phyloP scores from a whole-genome alignment of 768 basidiomycete genomes.

The Hebeloma cylindrosporum region DNA sequence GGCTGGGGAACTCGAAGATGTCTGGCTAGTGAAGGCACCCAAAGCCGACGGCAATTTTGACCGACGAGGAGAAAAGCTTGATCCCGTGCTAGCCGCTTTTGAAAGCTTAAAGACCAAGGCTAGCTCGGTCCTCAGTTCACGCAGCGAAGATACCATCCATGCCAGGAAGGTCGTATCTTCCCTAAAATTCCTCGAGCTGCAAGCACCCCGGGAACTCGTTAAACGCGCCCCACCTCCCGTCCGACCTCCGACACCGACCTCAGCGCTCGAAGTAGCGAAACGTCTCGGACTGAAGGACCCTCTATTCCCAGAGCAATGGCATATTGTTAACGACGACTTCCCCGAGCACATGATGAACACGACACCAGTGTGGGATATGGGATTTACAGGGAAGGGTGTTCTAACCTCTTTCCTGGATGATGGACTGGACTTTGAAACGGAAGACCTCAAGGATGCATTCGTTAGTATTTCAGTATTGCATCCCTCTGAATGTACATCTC shows the following conservation, averaged over 20 bases:
- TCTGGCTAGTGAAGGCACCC: conserved; percentile 77
- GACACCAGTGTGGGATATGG: conserved; percentile 85
- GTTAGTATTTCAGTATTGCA: conserved; percentile 48
- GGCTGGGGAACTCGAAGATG: conserved; percentile 74
- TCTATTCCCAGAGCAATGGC: conserved; percentile 85
- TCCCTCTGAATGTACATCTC: neutral
- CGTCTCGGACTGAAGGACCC: conserved; percentile 76
- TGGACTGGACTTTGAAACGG: conserved; percentile 84
- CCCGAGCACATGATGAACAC: conserved; percentile 89
- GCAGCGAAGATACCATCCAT: conserved; percentile 40
- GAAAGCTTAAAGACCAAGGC: conserved; percentile 40
- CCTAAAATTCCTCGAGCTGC: conserved; percentile 59
- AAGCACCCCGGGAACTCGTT: conserved; percentile 58
- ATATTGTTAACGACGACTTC: conserved; percentile 82
- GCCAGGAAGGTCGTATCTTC: conserved; percentile 49
- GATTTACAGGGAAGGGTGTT: conserved; percentile 83
- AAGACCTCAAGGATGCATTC: conserved; percentile 88
- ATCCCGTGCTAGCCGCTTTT: conserved; percentile 52
- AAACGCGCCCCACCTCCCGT: conserved; percentile 73
- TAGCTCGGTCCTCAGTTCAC: conserved; percentile 32
- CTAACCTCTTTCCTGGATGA: conserved; percentile 90
- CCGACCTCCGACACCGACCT: conserved; percentile 34
- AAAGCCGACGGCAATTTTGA: conserved; percentile 31
- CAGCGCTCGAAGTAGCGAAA: conserved; percentile 47
- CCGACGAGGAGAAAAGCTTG: conserved; percentile 36